Conservation (phyloP, 192 early-diverging fungal genomes). For the Mortierella claussenii region DNA sequence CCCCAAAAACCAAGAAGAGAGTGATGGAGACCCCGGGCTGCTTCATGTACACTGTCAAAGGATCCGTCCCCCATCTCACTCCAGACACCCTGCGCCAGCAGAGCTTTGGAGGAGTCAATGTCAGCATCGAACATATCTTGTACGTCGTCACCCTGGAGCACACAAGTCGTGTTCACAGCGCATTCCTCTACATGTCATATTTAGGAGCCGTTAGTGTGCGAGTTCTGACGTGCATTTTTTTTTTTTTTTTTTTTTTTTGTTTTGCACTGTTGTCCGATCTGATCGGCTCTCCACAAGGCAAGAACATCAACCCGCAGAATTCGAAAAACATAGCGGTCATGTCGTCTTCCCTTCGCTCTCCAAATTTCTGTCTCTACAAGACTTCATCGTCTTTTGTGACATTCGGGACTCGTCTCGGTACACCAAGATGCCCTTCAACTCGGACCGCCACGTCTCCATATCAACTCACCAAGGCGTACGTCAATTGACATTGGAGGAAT, state of each 20-base stretch:
- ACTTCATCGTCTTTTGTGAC: constrained; percentile 60
- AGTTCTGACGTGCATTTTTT: neutral
- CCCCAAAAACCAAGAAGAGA: neutral
- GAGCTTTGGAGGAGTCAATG: constrained; percentile 49
- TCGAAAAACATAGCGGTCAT: constrained; percentile 39
- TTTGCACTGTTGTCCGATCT: neutral
- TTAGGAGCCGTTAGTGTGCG: no score
- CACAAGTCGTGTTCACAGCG: no score
- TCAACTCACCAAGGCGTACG: constrained; percentile 62
- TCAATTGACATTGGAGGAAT: constrained; percentile 59
- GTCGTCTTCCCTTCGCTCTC: no score
- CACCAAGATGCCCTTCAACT: constrained; percentile 50
- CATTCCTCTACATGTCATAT: no score
- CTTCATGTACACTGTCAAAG: constrained; percentile 62
- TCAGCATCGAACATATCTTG: constrained; percentile 50
- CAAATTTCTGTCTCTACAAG: constrained; percentile 59
- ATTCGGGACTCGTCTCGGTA: constrained; percentile 58
- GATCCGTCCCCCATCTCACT: constrained; percentile 66
- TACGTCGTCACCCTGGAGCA: no score
- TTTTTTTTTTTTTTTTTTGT: neutral
- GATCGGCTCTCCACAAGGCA: no score
- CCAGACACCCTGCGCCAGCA: constrained; percentile 59
- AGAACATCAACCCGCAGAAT: constrained; percentile 27
- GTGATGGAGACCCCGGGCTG: constrained; percentile 62
- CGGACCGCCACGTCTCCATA: constrained; percentile 63